Evolutionary conservation across 2,329 filamentous ascomycete genomes (phyloP), one percentile per base, ranked within the genome.

Genomic region (Fusarium beomiforme): DNA sequence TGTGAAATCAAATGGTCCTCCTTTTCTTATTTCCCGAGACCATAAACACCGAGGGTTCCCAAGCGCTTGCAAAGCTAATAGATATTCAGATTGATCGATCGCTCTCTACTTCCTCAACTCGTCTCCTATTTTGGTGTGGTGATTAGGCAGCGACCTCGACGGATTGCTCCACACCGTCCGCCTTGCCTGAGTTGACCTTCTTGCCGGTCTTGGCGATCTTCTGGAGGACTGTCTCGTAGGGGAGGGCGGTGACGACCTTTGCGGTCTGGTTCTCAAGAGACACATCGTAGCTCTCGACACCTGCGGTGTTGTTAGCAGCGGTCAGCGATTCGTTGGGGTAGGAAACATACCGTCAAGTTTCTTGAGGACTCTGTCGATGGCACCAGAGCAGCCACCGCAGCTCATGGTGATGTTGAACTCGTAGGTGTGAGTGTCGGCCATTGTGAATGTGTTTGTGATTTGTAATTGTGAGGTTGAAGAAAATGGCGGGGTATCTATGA

Each of bases 161-260:
- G 67, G 86, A 86, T 80, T 84, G 83, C 62, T 80, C 79, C 65
- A 88, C 85, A 59, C 92, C 92, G 79, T 95, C 92, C 26, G 87
- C 91, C 85, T 90, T 89, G 74, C 88, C 92, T 31, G 87, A 90
- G 83, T 92, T 97, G 80, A 98, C 91, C 78, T 92, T 92, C 89
- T 98, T 98, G 78, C 95, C 95, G 16, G 95, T 97, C 90, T 97
- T 97, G 87, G 92, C 91, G 82, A 98, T 97, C 81, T 93, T 97
- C 79, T 88, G 87, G 67, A 97, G 89, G 64, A 97, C 93, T 51
- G 90, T 93, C 73, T 93, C 90, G 85, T 95, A 97, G 64, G 88
- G 85, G 70, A 97, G 87, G 59, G 83, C 85, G 71, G 94, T 90
- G 75, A 92, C 85, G 75, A 98, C 89, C 73, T 90, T 90, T 72